Conservation (phyloP, 1,284 basidiomycete genomes). For the Sporisorium exsertum region DNA sequence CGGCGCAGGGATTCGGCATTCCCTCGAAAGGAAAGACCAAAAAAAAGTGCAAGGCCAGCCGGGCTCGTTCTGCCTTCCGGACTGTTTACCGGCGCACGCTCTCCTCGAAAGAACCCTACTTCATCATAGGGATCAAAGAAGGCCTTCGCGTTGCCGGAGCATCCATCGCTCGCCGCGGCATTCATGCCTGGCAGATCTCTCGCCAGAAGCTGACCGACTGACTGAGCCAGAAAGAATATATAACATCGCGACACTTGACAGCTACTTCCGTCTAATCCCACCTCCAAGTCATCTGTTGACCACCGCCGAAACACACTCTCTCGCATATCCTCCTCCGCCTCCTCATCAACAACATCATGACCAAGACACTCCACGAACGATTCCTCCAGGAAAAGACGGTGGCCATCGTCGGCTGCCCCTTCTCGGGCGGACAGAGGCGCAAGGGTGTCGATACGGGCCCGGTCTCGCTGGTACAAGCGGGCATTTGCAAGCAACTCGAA, state of each 20-base stretch:
- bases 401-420: conserved; percentile 65
- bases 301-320: background rate
- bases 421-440: conserved; percentile 65
- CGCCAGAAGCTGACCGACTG: background rate
- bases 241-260: background rate
- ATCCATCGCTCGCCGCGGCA: background rate
- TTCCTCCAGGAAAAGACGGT: conserved; percentile 55
- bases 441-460: conserved; percentile 66
- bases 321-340: background rate
- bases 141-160: no score
- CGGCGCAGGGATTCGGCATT: no score
- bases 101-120: background rate
- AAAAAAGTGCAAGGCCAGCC: conserved; percentile 6
- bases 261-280: background rate
- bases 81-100: conserved; percentile 14
- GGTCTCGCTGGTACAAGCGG: conserved; percentile 59
- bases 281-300: background rate
- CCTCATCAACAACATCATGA: conserved; percentile 18
- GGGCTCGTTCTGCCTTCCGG: conserved; percentile 16
- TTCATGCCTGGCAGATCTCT: background rate
- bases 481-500: conserved; percentile 62
- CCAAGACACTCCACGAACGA: conserved; percentile 45
- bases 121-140: background rate
- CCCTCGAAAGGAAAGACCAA: background rate
- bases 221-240: conserved; percentile 1